Conservation (phyloP, 768 basidiomycete species). For the Boletus fagicola region DNA sequence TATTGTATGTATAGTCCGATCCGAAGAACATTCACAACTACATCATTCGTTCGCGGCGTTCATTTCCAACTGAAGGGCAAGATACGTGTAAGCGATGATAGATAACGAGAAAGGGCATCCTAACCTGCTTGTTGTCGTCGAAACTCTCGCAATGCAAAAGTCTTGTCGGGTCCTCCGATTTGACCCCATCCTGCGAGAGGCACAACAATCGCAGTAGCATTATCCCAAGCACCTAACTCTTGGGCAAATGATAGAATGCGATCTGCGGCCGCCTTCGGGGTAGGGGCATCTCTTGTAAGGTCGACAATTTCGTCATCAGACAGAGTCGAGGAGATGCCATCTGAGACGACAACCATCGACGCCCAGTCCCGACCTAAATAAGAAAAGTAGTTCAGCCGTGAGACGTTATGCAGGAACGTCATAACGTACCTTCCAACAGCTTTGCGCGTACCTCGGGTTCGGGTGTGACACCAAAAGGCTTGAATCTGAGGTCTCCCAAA, state of each 20-base stretch:
- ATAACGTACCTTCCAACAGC: conserved; percentile 63
- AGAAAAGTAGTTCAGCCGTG: background rate
- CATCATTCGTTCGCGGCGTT: conserved; percentile 62
- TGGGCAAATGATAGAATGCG: conserved; percentile 83
- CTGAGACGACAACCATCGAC: conserved; percentile 85
- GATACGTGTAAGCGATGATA: conserved; percentile 1
- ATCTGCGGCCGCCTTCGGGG: conserved; percentile 80
- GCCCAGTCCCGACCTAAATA: conserved; percentile 77
- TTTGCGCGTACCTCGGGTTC: conserved; percentile 85
- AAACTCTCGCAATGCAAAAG: conserved; percentile 81
- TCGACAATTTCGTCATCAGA: conserved; percentile 96
- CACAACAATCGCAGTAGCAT: conserved; percentile 86
- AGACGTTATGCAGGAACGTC: background rate
- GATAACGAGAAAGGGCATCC: conserved; percentile 10
- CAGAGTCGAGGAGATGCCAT: conserved; percentile 87
- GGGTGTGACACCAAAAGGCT: conserved; percentile 87
- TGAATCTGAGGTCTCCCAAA: conserved; percentile 86
- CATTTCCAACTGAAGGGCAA: conserved; percentile 51
- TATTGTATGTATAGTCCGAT: background rate
- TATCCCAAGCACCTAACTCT: conserved; percentile 81
- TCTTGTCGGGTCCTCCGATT: conserved; percentile 74
- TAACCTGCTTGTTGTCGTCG: conserved; percentile 62
- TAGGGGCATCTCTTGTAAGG: conserved; percentile 66
- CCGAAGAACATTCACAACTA: conserved; percentile 27
- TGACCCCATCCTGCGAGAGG: conserved; percentile 93